phyloP scores from a whole-genome alignment of 2,329 filamentous ascomycete genomes.

The Paraphoma chrysanthemicola region DNA sequence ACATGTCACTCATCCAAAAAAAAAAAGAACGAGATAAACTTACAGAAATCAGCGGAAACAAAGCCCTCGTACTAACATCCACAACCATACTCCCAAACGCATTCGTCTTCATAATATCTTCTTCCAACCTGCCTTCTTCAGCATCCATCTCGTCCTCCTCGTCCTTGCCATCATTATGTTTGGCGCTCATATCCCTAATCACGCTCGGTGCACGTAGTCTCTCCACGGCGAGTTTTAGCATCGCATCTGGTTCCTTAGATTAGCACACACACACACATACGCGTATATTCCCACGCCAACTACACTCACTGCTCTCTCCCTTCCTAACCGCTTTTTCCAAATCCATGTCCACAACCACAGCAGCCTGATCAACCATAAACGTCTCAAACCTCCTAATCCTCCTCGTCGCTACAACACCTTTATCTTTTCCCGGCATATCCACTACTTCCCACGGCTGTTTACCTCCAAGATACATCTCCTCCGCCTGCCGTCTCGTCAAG shows the following conservation, averaged over 20 bases:
- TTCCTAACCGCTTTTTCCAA: slow-evolving; percentile 3
- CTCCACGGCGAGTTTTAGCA: slow-evolving; percentile 20
- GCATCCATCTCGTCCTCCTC: slow-evolving; percentile 6
- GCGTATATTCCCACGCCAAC: neutral
- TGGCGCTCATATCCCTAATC: slow-evolving; percentile 22
- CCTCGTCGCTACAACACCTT: slow-evolving; percentile 26
- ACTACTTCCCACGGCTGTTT: slow-evolving; percentile 21
- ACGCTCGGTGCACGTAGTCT: slow-evolving; percentile 12
- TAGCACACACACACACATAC: slow-evolving; percentile 1
- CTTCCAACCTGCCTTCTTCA: slow-evolving; percentile 12
- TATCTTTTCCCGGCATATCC: slow-evolving; percentile 24
- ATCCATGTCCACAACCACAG: slow-evolving; percentile 19
- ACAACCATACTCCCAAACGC: slow-evolving; percentile 26
- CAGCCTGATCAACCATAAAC: slow-evolving; percentile 34
- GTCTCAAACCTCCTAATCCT: slow-evolving; percentile 27
- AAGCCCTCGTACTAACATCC: slow-evolving; percentile 11
- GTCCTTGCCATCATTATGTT: slow-evolving; percentile 6
- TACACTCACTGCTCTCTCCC: too few species aligned
- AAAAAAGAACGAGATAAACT: neutral
- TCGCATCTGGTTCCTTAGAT: neutral
- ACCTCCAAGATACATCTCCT: slow-evolving; percentile 1
- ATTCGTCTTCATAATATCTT: slow-evolving; percentile 31
- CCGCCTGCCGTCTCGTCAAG: slow-evolving; percentile 9
- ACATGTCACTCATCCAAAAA: neutral
- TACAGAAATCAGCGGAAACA: slow-evolving; percentile 30